phyloP scores from a whole-genome alignment of 2,329 filamentous ascomycete genomes.

The Raffaelea deltoideospora region DNA sequence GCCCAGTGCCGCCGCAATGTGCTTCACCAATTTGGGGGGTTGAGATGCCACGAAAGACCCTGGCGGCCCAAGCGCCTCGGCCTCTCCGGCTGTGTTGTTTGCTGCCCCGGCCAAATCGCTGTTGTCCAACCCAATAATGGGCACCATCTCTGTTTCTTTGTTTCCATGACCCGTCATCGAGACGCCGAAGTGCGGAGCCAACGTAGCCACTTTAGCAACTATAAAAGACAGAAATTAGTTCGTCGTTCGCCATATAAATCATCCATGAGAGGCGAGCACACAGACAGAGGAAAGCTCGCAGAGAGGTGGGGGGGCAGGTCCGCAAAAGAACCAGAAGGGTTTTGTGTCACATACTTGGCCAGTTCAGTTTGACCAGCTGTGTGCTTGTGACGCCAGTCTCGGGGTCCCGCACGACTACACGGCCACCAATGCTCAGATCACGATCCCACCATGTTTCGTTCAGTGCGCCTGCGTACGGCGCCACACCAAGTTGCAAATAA shows the following conservation, averaged over 20 bases:
- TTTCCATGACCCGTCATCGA: constrained; percentile 56
- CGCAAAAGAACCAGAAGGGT: neutral
- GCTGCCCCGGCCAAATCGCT: constrained; percentile 31
- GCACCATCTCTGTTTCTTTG: constrained; percentile 83
- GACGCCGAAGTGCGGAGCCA: constrained; percentile 86
- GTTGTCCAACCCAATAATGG: constrained; percentile 80
- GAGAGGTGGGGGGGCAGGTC: neutral
- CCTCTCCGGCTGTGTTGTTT: constrained; percentile 11
- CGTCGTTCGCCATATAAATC: no score
- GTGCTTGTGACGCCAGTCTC: constrained; percentile 59
- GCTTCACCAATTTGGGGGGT: constrained; percentile 68
- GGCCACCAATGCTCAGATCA: constrained; percentile 78
- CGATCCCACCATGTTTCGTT: constrained; percentile 95
- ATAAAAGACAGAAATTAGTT: no score
- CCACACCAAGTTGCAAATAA: constrained; percentile 78
- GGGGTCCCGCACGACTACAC: constrained; percentile 67
- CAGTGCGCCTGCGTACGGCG: constrained; percentile 78
- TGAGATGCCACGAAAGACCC: constrained; percentile 71
- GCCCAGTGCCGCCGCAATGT: constrained; percentile 65
- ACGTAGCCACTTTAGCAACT: constrained; percentile 75
- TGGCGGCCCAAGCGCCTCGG: constrained; percentile 37
- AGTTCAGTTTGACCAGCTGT: constrained; percentile 79
- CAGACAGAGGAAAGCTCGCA: constrained; percentile 4
- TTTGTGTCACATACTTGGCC: constrained; percentile 49
- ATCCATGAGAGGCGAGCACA: neutral